Evolutionary conservation across 2,329 filamentous ascomycete species (phyloP), one percentile per base, ranked within the genome.

Genomic region (Tolypocladium guangdongense): DNA sequence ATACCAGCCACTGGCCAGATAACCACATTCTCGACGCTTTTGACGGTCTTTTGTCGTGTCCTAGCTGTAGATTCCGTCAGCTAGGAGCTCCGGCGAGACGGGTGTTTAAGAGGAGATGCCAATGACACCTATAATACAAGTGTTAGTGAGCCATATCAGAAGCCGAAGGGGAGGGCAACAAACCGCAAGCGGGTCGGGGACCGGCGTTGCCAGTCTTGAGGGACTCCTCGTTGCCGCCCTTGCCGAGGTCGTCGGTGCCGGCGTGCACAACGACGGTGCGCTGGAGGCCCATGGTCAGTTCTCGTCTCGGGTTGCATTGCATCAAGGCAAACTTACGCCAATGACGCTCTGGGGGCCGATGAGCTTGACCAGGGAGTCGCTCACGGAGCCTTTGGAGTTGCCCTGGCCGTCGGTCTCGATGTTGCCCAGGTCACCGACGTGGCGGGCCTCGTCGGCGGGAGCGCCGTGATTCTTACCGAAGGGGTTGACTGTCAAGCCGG

Each of bases 171-270:
- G 5, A n/a, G 27, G 43, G 18, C 16, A n/a, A 73, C 82, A 70
- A 81, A 88, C 93, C 93, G 77, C 93, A 99, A 71, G 93, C 93
- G 70, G 93, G 93, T 69, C 93, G 89, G 64, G 78, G 73, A 66
- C 93, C 93, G 69, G 93, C 93, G 72, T 97, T 99, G 63, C 93
- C 93, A 61, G 93, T 99, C 86, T 95, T 96, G 80, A 95, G 90
- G 67, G 90, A 96, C 80, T 97, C 90, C 76, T 92, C 89, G 77
- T 88, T 85, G 64, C 77, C 88, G 67, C 90, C 90, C 81, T 88
- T 88, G 74, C 93, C 93, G 60, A 99, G 89, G 70, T 99, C 93
- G 70, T 99, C 93, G 62, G 92, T 97, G 71, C 93, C 93, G 64
- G 79, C 85, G 79, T 99, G 93, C 67, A 95, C 83, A 66, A 99